Evolutionary conservation across 2,329 filamentous ascomycete genomes (phyloP), one percentile per base, ranked within the genome.

Genomic region (Aspergillus latus): DNA sequence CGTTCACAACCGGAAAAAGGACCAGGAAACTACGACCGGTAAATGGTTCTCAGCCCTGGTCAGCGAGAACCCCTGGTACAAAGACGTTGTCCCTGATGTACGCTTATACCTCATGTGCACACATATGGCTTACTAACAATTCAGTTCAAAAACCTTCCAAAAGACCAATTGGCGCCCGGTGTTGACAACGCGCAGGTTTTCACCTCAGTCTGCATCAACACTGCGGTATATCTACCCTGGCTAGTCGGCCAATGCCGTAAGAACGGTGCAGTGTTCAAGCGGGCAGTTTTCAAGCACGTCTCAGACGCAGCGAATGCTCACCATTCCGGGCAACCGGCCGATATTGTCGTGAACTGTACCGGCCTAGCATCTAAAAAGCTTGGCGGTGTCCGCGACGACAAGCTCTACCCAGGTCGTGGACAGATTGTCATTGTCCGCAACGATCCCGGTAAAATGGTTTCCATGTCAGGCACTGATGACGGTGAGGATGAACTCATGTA

Each of bases 131-230:
- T 11, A 54, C 26, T 3, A 30, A 42, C 21, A 30, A 21, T 21
- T 7, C 60, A 84, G 81, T 93, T 86, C 73, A 82, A 84, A 59
- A 76, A 85, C 56, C 73, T 93, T 3, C 68, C 80, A 4, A 71
- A 80, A 8, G 58, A 67, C 8, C 80, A 88, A 63, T 76, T 96
- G 1, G 83, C 84, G 0, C 65, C 76, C 0, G 89, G 83, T 15
- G 83, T 87, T 52, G 87, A 91, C 58, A 88, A 87, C 9, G 92
- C 86, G 26, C 89, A 84, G 49, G 79, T 82, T 54, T 96, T 94
- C 72, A 90, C 84, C 6, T 93, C 89, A 1, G 87, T 96, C 40
- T 97, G 92, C 75, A 93, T 97, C 72, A 97, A 97, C 76, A 90
- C 90, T 0, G 85, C 89, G 42, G 76, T 97, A 56, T 97, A 97